phyloP scores from a whole-genome alignment of 2,329 filamentous ascomycete genomes.

The Fusarium virguliforme region DNA sequence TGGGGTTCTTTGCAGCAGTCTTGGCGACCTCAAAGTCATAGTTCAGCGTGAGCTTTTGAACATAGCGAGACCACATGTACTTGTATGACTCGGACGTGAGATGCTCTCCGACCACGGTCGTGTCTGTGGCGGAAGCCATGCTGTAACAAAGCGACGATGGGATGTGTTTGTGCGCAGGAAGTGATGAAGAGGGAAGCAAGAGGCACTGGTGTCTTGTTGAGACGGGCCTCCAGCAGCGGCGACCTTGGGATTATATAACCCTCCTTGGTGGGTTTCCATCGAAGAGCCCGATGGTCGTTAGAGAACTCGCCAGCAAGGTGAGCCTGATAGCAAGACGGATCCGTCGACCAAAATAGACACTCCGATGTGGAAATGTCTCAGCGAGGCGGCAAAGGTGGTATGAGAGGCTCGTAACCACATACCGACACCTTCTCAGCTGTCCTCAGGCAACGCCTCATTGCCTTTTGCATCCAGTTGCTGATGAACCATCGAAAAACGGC shows the following conservation, averaged over 20 bases:
- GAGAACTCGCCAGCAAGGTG: not conserved
- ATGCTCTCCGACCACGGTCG: not conserved
- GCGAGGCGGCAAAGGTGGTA: not conserved
- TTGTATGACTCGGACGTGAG: slow-evolving; percentile 24
- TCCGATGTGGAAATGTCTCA: not conserved
- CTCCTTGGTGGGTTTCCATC: not conserved
- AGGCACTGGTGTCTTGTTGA: not conserved
- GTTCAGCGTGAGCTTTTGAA: slow-evolving; percentile 19
- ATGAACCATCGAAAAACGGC: not conserved
- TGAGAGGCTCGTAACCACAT: slow-evolving; percentile 15
- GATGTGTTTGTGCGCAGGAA: not conserved
- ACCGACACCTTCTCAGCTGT: slow-evolving; percentile 5
- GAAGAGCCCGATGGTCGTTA: not conserved
- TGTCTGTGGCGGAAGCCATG: not conserved
- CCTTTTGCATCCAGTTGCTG: not conserved
- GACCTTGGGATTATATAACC: not conserved
- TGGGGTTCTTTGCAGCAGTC: not conserved
- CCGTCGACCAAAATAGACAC: not conserved
- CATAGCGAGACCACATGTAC: slow-evolving; percentile 36
- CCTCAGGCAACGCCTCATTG: not conserved
- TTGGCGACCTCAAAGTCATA: slow-evolving; percentile 28
- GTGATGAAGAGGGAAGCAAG: not conserved
- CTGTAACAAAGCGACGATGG: not conserved
- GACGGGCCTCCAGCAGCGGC: not conserved
- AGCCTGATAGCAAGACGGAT: slow-evolving; percentile 6